phyloP scores from a whole-genome alignment of 352 stramenopile species.

The Peronosclerospora sorghi region DNA sequence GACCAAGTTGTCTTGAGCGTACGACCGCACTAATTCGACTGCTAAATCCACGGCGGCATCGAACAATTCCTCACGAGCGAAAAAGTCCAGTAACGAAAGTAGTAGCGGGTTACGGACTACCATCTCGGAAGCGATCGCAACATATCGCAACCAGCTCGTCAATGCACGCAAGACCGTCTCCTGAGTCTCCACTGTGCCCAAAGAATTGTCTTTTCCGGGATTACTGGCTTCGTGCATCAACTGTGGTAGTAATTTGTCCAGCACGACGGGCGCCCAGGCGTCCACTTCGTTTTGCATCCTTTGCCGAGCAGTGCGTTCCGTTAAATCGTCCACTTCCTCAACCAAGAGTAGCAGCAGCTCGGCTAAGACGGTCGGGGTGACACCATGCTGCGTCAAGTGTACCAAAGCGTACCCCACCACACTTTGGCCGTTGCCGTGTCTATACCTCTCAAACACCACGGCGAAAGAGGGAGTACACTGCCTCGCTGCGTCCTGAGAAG shows the following conservation, averaged over 20 bases:
- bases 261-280: conserved; percentile 35
- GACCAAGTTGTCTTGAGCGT: conserved; percentile 36
- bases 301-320: conserved; percentile 32
- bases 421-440: conserved; percentile 16
- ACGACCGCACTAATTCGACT: conserved; percentile 66
- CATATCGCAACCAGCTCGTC: conserved; percentile 52
- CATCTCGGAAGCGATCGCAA: conserved; percentile 24
- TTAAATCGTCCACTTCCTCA: conserved; percentile 47
- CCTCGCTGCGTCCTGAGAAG: conserved; percentile 1
- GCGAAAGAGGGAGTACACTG: conserved; percentile 5
- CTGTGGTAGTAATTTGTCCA: conserved; percentile 60
- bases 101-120: conserved; percentile 58
- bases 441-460: conserved; percentile 9
- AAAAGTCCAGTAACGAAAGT: conserved; percentile 52
- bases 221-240: conserved; percentile 52
- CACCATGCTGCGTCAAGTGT: conserved; percentile 28
- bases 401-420: conserved; percentile 51
- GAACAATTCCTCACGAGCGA: conserved; percentile 70
- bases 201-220: conserved; percentile 1
- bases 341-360: conserved; percentile 61
- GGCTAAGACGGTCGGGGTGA: conserved; percentile 27
- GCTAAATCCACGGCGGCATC: conserved; percentile 74
- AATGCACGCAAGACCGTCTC: conserved; percentile 47
- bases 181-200: conserved; percentile 29
- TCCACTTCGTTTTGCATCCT: conserved; percentile 55